phyloP scores from a whole-genome alignment of 73 alveolate genomes.

The Paramecium caudatum region DNA sequence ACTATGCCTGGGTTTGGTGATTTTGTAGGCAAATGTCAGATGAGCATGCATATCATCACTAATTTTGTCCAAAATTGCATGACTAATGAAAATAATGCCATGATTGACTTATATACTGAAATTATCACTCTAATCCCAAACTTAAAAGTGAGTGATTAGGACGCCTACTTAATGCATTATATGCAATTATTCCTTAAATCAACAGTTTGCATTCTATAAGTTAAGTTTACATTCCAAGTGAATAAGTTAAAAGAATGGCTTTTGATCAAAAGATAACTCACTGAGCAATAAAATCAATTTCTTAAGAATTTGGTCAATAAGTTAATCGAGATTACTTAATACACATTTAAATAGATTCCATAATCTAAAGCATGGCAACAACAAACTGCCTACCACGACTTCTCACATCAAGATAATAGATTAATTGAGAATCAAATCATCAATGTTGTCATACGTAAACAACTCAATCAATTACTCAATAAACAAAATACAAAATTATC shows the following conservation, averaged over 20 bases:
- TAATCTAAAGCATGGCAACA: conserved; percentile 38
- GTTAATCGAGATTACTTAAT: not conserved
- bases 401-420: not conserved
- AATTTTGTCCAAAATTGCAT: conserved; percentile 36
- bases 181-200: conserved; percentile 49
- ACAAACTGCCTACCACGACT: not conserved
- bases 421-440: conserved; percentile 24
- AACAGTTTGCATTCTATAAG: not conserved
- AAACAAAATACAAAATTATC: conserved; percentile 14
- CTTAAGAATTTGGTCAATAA: not conserved
- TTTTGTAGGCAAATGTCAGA: not conserved
- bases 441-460: not conserved
- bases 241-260: conserved; percentile 60
- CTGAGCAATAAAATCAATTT: conserved; percentile 15
- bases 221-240: conserved; percentile 1
- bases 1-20: conserved; percentile 34
- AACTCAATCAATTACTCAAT: not conserved
- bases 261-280: not conserved
- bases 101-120: conserved; percentile 18
- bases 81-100: conserved; percentile 19
- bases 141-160: conserved; percentile 19
- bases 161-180: not conserved
- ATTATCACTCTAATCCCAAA: not conserved
- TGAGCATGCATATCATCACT: not conserved
- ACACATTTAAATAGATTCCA: conserved; percentile 11